Base-by-base conservation (phyloP, 345 rosid species). In the Lumnitzera littorea region DNA sequence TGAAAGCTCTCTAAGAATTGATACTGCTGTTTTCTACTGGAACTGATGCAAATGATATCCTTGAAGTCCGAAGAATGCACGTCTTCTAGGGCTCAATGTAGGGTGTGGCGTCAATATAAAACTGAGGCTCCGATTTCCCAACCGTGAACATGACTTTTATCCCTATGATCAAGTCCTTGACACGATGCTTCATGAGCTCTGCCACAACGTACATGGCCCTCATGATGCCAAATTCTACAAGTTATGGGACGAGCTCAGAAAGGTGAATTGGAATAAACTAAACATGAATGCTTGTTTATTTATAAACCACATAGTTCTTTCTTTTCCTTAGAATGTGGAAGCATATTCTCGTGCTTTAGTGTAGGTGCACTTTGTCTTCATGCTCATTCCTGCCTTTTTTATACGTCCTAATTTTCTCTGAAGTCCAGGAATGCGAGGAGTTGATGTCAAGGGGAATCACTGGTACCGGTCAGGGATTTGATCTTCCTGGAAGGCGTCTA, bases 141-240 rank as follows among this genome's bases (percentile, higher is more conserved):
- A 83, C 61, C 69, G 83, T 27, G 95, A 90, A 20, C 60, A 25
- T 60, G 89, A 78, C 51, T 94, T 94, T 73, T 72, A 72, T 51
- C 86, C 96, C 2, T 88, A 71, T 46, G 76, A 86, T 74, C 75
- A 83, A 64, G 70, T 94, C 64, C 88, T 90, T 11, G 96, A 90
- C 76, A 90, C 99, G 2, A 88, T 90, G 97, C 97, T 88, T 74
- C 99, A 90, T 27, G 96, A 94, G 74, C 91, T 94, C 51, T 90
- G 96, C 68, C 99, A 90, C 66, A 94, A 84, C 67, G 88, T 25
- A 31, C 90, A 82, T 51, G 89, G 86, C 67, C 92, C 97, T 78
- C 97, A 90, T 23, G 86, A 90, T 57, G 91, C 97, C 43, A 73
- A 23, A 62, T 94, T 94, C 71, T 94, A 94, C 79, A 79, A 83